Conservation (phyloP, 1,284 basidiomycete genomes). For the Austroboletus novae-zelandiae region DNA sequence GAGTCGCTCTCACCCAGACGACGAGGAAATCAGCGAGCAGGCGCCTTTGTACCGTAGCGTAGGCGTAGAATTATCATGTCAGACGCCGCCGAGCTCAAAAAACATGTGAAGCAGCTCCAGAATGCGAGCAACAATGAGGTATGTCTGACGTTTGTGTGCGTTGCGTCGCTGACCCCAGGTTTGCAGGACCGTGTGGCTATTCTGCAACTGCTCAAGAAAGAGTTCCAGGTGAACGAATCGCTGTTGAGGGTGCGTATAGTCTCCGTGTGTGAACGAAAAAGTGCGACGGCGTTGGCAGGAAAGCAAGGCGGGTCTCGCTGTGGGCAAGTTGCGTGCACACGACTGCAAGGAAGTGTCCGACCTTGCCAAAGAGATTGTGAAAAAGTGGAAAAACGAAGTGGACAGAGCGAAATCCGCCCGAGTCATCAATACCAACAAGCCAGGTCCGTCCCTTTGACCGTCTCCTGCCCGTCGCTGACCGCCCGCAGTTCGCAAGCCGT, state of each 20-base stretch:
- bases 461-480: background rate
- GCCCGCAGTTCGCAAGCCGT: constrained; percentile 30
- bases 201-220: constrained; percentile 72
- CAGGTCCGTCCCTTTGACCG: constrained; percentile 29
- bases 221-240: constrained; percentile 82
- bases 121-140: constrained; percentile 60
- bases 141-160: constrained; percentile 26
- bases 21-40: background rate
- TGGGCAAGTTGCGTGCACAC: constrained; percentile 86
- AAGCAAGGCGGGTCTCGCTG: constrained; percentile 89
- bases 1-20: background rate
- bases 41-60: constrained; percentile 24
- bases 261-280: constrained; percentile 18
- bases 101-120: constrained; percentile 76
- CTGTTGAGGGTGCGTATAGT: constrained; percentile 75
- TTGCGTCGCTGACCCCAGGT: background rate
- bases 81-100: constrained; percentile 64
- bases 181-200: constrained; percentile 70
- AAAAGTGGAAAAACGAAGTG: constrained; percentile 86
- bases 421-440: constrained; percentile 18
- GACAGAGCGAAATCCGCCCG: constrained; percentile 68
- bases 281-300: constrained; percentile 49
- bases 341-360: constrained; percentile 72
- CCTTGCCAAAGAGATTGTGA: constrained; percentile 90
- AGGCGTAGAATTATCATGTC: constrained; percentile 29